Evolutionary conservation across 176 grass and related monocot species (phyloP), one percentile per base, ranked within the genome.

Genomic region (Aegilops speltoides): DNA sequence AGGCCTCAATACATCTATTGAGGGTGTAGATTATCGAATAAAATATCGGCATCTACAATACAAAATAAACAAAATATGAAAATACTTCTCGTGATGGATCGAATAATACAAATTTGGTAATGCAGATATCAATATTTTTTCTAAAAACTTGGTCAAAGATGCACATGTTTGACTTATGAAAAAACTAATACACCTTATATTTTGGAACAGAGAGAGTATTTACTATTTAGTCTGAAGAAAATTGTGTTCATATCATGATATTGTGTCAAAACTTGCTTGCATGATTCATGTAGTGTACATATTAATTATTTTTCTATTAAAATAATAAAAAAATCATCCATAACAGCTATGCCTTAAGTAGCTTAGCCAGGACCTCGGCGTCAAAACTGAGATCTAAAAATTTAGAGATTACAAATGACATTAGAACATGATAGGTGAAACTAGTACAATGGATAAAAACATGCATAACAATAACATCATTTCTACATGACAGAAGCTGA

Each of bases 401-500:
- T 9, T 12, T 70, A 19, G 31, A 36, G 3, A 17, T 22, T 20
- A 69, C 56, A 69, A 80, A 91, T 7, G 68, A 75, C 67, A 36
- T 67, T 34, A 26, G 16, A 66, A 36, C 2, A 46, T 34, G 15
- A 7, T 34, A 87, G 19, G 19, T 83, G 31, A 90, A 79, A 15
- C 24, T 59, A 57, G 23, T 73, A 83, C 63, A 86, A 78, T 25
- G 22, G 64, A 70, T 75, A 77, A 64, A 62, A 82, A 82, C 25
- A 73, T 80, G 25, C 33, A 64, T 13, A 3, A 6, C 37, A 73
- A 65, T 29, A 77, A 66, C 66, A 86, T 67, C 36, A 10, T 50
- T 72, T 62, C 29, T 59, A 68, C 64, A 41, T 7, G 32, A 73
- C 17, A 78, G 7, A 79, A 67, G 61, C 37, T 26, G 23, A 66